These are phyloP conservation scores for Amanita rimosa DNA, from an alignment of 768 basidiomycete species.

Conservation along the genomic window DNA sequence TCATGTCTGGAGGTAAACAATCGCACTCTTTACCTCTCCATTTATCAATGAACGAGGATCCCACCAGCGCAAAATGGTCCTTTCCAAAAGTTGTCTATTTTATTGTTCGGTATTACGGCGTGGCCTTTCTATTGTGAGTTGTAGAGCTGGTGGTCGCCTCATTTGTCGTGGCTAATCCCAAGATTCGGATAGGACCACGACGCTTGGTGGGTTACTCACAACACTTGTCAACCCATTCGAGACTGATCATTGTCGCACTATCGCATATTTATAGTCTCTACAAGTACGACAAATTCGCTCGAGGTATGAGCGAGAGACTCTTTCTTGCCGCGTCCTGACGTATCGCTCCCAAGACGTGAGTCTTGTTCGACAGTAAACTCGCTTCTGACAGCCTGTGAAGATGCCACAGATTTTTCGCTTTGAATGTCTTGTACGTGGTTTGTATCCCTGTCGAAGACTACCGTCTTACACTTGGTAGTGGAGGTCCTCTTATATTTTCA, in stretches of 20 bases:
- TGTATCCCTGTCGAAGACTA: neutral
- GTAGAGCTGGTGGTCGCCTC: neutral
- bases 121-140: neutral
- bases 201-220: neutral
- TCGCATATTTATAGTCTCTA: neutral
- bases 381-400: neutral
- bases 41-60: neutral
- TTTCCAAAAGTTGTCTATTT: neutral
- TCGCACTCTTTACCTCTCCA: too few species aligned
- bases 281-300: neutral
- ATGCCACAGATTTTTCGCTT: neutral
- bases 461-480: neutral
- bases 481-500: neutral
- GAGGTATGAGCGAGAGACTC: neutral
- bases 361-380: neutral
- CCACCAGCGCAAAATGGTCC: neutral
- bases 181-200: neutral
- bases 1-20: neutral
- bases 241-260: neutral
- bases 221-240: neutral
- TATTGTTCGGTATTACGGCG: neutral
- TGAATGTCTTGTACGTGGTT: neutral
- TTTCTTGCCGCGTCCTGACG: neutral
- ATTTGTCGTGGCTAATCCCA: neutral
- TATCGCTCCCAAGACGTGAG: neutral